Percentiles rank a stretch among this genome's conserved stretches.
These are phyloP conservation scores for Suillus alpinus DNA, from an alignment of 768 basidiomycete genomes.

Conservation along the genomic window DNA sequence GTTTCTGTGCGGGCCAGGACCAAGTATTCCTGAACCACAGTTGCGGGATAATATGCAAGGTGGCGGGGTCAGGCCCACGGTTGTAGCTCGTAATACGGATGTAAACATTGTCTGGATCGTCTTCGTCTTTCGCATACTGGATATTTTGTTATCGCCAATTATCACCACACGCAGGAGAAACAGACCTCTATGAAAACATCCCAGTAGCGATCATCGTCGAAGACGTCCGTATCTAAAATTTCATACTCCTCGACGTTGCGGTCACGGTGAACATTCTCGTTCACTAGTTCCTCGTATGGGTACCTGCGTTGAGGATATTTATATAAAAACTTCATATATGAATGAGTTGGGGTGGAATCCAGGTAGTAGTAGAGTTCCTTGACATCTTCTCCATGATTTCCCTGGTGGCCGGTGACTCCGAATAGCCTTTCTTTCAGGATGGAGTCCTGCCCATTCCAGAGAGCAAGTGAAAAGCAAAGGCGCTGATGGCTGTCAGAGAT, in stretches of 20 bases:
- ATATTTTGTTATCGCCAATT: slow-evolving; percentile 7
- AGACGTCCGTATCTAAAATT: slow-evolving; percentile 87
- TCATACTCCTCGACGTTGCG: slow-evolving; percentile 91
- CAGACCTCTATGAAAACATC: slow-evolving; percentile 95
- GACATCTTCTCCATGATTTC: slow-evolving; percentile 99
- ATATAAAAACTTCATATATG: slow-evolving; percentile 99
- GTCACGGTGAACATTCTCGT: slow-evolving; percentile 77
- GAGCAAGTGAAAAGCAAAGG: slow-evolving; percentile 82
- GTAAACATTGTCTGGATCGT: slow-evolving; percentile 83
- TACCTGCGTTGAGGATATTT: slow-evolving; percentile 93
- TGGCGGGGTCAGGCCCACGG: slow-evolving; percentile 92
- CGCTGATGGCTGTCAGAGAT: slow-evolving; percentile 97
- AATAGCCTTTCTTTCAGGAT: slow-evolving; percentile 97
- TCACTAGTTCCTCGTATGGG: slow-evolving; percentile 92
- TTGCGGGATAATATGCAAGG: slow-evolving; percentile 91
- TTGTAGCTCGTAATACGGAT: slow-evolving; percentile 96
- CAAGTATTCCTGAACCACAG: slow-evolving; percentile 98
- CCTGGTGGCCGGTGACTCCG: slow-evolving; percentile 94
- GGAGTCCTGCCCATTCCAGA: slow-evolving; percentile 94
- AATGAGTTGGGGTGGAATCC: slow-evolving; percentile 97
- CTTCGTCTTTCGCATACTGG: slow-evolving; percentile 97
- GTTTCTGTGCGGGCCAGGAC: slow-evolving; percentile 84
- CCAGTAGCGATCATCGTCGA: slow-evolving; percentile 95
- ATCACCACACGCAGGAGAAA: slow-evolving; percentile 12
- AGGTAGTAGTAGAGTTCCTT: slow-evolving; percentile 99